phyloP scores from a whole-genome alignment of 2,329 filamentous ascomycete species.

The Verticillium longisporum region DNA sequence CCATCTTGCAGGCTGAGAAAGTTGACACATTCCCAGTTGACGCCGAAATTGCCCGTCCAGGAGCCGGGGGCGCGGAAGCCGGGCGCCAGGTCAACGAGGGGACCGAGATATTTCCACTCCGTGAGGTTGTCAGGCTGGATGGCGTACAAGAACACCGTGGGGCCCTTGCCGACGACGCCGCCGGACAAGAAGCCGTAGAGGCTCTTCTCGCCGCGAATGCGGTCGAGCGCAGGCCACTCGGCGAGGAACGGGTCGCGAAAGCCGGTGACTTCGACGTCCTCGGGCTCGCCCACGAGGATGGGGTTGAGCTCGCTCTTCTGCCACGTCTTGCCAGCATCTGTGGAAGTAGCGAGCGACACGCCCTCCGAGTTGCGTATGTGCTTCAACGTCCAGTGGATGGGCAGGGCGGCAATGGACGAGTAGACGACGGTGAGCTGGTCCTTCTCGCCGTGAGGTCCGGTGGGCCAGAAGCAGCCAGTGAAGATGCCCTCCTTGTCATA shows the following conservation, averaged over 20 bases:
- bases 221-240: slow-evolving; percentile 19
- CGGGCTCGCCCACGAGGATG: slow-evolving; percentile 20
- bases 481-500: slow-evolving; percentile 47
- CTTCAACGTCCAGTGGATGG: slow-evolving; percentile 27
- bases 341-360: slow-evolving; percentile 29
- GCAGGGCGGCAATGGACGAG: slow-evolving; percentile 23
- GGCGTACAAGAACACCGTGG: slow-evolving; percentile 39
- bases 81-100: slow-evolving; percentile 30
- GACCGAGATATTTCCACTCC: slow-evolving; percentile 37
- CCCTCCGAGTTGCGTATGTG: slow-evolving; percentile 34
- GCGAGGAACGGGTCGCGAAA: slow-evolving; percentile 27
- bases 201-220: slow-evolving; percentile 13
- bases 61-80: slow-evolving; percentile 27
- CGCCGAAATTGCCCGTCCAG: slow-evolving; percentile 42
- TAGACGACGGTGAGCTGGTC: slow-evolving; percentile 24
- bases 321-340: slow-evolving; percentile 27
- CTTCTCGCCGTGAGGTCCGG: slow-evolving; percentile 35
- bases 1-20: slow-evolving; percentile 31
- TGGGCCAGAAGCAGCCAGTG: slow-evolving; percentile 40
- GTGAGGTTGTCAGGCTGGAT: slow-evolving; percentile 29
- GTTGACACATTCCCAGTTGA: slow-evolving; percentile 45
- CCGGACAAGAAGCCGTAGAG: slow-evolving; percentile 43
- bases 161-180: slow-evolving; percentile 30
- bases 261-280: slow-evolving; percentile 19
- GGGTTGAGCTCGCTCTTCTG: slow-evolving; percentile 21